These are phyloP conservation scores for Xylariales sp. DNA, from an alignment of 2,329 filamentous ascomycete genomes.

Conservation along the genomic window DNA sequence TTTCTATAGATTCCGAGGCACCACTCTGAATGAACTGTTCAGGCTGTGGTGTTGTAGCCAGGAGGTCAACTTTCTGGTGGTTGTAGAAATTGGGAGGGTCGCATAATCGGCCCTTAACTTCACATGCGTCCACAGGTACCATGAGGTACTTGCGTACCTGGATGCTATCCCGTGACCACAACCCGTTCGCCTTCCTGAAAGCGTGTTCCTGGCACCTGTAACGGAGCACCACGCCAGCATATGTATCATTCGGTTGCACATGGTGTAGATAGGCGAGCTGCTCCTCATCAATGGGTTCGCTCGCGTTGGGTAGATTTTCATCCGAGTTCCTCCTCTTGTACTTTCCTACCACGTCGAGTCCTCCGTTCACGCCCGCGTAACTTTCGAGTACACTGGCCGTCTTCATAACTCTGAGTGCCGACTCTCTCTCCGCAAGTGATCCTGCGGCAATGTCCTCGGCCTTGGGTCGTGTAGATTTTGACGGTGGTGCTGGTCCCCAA, in stretches of 20 bases:
- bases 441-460: slow-evolving; percentile 50
- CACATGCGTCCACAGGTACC: slow-evolving; percentile 85
- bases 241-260: slow-evolving; percentile 76
- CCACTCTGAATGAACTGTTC: slow-evolving; percentile 22
- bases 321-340: slow-evolving; percentile 67
- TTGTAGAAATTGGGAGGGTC: slow-evolving; percentile 44
- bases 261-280: slow-evolving; percentile 88
- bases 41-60: slow-evolving; percentile 43
- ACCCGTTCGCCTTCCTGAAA: slow-evolving; percentile 81
- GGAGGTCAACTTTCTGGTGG: slow-evolving; percentile 43
- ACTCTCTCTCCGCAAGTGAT: slow-evolving; percentile 48
- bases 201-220: slow-evolving; percentile 83
- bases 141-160: slow-evolving; percentile 77
- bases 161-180: slow-evolving; percentile 92
- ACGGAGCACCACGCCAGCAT: slow-evolving; percentile 84
- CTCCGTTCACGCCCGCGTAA: slow-evolving; percentile 55
- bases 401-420: slow-evolving; percentile 49
- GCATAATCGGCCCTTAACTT: slow-evolving; percentile 69
- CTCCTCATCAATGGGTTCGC: slow-evolving; percentile 61
- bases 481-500: slow-evolving; percentile 50
- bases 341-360: slow-evolving; percentile 48
- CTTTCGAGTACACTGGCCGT: slow-evolving; percentile 58
- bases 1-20: slow-evolving; percentile 14
- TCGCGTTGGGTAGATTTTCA: slow-evolving; percentile 39
- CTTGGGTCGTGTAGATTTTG: slow-evolving; percentile 28